A percentile compares a stretch with the other conserved stretches of the same genome.
These are phyloP conservation scores for Bolboschoenus planiculmis DNA, from an alignment of 176 grass and related monocot genomes.

Conservation along the genomic window DNA sequence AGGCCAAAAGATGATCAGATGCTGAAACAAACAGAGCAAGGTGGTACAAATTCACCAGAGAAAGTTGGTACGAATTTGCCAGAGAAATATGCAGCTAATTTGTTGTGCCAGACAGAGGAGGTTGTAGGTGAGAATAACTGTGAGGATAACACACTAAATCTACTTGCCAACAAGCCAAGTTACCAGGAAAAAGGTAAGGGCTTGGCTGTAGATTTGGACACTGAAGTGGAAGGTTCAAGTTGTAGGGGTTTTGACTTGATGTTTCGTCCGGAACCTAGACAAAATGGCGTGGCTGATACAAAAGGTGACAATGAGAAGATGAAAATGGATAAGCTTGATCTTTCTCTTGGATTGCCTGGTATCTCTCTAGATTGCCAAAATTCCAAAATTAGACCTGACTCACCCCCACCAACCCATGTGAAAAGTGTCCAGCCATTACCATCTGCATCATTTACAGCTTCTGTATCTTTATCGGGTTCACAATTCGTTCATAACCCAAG, in stretches of 20 bases:
- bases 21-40: neutral
- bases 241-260: conserved; percentile 50
- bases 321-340: conserved; percentile 65
- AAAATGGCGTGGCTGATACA: conserved; percentile 1
- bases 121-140: conserved; percentile 29
- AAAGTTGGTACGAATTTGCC: conserved; percentile 19
- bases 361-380: conserved; percentile 38
- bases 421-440: conserved; percentile 39
- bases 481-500: conserved; percentile 63
- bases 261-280: conserved; percentile 30
- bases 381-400: conserved; percentile 25
- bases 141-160: conserved; percentile 26
- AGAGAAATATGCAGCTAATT: conserved; percentile 7
- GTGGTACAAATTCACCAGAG: conserved; percentile 27
- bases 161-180: conserved; percentile 30
- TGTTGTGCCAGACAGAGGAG: conserved; percentile 30
- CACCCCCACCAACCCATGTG: conserved; percentile 28
- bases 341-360: conserved; percentile 75
- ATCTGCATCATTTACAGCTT: conserved; percentile 52
- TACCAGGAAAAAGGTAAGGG: conserved; percentile 63
- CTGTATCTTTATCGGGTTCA: conserved; percentile 46
- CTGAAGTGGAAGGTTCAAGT: conserved; percentile 18
- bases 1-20: conserved; percentile 22
- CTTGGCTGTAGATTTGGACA: conserved; percentile 42
- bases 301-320: conserved; percentile 38